Base-by-base conservation (phyloP, 2,329 filamentous ascomycete genomes). In the Beauveria pseudobassiana region DNA sequence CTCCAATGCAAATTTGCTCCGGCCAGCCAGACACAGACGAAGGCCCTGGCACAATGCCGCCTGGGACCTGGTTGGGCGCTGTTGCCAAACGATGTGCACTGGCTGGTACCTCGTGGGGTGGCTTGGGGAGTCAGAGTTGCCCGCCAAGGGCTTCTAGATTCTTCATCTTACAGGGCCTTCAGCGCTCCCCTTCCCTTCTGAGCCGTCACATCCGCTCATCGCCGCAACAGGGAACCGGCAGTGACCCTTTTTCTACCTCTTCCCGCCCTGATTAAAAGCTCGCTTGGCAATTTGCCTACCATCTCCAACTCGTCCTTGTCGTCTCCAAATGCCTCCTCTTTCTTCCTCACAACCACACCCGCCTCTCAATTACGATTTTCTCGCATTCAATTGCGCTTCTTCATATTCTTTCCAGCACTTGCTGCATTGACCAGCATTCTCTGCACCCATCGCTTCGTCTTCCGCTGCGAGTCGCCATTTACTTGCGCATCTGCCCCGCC, bases 221-320 rank as follows among this genome's bases (percentile, higher is more conserved):
- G 40, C 43, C 55, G 26, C 55, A 58, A 49, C 55, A 43, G 55
- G 22, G 18, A 42, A 30, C 51, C 51, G 51, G 9, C 51, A 53
- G 50, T 38, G 51, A 54, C 51, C 51, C 51, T 30, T 53, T 40
- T 38, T 6, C 14, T 38, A 16, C 34, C 42, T 43, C 42, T 43
- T 43, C 18, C 42, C 20, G 51, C 54, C 54, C 54, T 56, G 42
- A 56, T 45, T 22, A 48, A 56, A 56, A 48, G 49, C 42, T 42
- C 43, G 26, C 42, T 42, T 26, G n/a, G n/a, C n/a, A n/a, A n/a
- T n/a, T n/a, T 16, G 42, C 18, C 26, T n/a, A 20, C 34, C 24
- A 28, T 57, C 55, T 58, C 55, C 55, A 58, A 58, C 43, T 57
- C n/a, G 42, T 48, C 54, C 42, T 58, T 30, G 28, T 45, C 42